phyloP scores from a whole-genome alignment of 371 early-diverging fungal genomes.

The Mortierella sp. region DNA sequence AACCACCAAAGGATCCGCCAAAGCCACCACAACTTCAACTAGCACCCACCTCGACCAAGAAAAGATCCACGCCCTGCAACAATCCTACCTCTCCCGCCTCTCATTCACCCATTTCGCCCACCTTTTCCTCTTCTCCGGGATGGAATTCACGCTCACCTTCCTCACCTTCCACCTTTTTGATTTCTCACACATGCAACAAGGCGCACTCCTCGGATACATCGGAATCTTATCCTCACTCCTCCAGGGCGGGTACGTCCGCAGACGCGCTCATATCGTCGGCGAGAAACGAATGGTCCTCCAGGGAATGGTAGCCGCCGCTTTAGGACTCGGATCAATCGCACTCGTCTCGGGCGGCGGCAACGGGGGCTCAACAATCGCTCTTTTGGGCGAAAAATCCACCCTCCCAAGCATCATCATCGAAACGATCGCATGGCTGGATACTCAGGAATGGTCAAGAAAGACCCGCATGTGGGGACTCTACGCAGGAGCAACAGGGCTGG shows the following conservation, averaged over 20 bases:
- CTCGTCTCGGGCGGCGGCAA: slow-evolving; percentile 58
- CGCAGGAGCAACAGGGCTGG: slow-evolving; percentile 81
- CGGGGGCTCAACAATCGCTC: not conserved
- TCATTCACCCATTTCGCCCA: slow-evolving; percentile 86
- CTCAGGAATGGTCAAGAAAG: slow-evolving; percentile 44
- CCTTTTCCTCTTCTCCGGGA: slow-evolving; percentile 94
- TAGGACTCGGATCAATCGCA: slow-evolving; percentile 79
- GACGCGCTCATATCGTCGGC: slow-evolving; percentile 74
- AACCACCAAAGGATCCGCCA: not conserved
- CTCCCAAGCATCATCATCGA: not conserved
- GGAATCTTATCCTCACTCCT: slow-evolving; percentile 90
- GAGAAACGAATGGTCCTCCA: slow-evolving; percentile 82
- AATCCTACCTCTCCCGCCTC: slow-evolving; percentile 65
- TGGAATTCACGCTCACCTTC: slow-evolving; percentile 98
- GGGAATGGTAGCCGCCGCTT: slow-evolving; percentile 81
- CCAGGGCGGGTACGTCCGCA: slow-evolving; percentile 95
- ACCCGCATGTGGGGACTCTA: slow-evolving; percentile 57
- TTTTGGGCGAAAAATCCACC: not conserved
- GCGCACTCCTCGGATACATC: slow-evolving; percentile 87
- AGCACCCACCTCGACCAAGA: slow-evolving; percentile 13
- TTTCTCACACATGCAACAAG: slow-evolving; percentile 92
- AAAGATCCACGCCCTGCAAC: slow-evolving; percentile 44
- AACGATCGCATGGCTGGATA: slow-evolving; percentile 17
- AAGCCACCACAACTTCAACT: not conserved
- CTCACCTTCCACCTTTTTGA: slow-evolving; percentile 92